Conservation (phyloP, 768 basidiomycete species). For the Boletus reticulatus region DNA sequence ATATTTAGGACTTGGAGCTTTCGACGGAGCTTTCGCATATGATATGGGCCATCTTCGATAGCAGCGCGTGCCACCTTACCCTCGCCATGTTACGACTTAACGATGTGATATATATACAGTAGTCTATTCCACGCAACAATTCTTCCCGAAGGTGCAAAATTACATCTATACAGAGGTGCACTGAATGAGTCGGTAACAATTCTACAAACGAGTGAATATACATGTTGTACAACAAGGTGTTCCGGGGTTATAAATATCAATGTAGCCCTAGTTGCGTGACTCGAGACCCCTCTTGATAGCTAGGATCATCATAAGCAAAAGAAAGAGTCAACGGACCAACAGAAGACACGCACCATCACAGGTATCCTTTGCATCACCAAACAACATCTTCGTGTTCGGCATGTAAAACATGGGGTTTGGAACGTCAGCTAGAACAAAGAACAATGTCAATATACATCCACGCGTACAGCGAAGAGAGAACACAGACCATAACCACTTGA, state of each 20-base stretch:
- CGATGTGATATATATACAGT: conserved; percentile 28
- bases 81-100: conserved; percentile 25
- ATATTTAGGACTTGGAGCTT: conserved; percentile 18
- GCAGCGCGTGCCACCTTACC: conserved; percentile 13
- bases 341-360: conserved; percentile 63
- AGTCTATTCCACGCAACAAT: conserved; percentile 21
- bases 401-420: conserved; percentile 95
- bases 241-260: not conserved
- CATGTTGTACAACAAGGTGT: conserved; percentile 11
- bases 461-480: not conserved
- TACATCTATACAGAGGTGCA: not conserved
- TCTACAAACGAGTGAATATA: conserved; percentile 23
- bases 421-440: conserved; percentile 62
- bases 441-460: not conserved
- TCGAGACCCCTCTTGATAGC: conserved; percentile 64
- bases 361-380: conserved; percentile 88
- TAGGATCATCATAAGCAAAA: conserved; percentile 20
- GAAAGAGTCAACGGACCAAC: not conserved
- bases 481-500: conserved; percentile 78
- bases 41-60: conserved; percentile 18
- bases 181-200: not conserved
- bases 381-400: conserved; percentile 87
- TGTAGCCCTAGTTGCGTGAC: conserved; percentile 19
- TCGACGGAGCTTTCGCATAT: conserved; percentile 17
- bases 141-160: not conserved